These are phyloP conservation scores for Nitzschia palea DNA, from an alignment of 108 stramenopile genomes.

Conservation along the genomic window DNA sequence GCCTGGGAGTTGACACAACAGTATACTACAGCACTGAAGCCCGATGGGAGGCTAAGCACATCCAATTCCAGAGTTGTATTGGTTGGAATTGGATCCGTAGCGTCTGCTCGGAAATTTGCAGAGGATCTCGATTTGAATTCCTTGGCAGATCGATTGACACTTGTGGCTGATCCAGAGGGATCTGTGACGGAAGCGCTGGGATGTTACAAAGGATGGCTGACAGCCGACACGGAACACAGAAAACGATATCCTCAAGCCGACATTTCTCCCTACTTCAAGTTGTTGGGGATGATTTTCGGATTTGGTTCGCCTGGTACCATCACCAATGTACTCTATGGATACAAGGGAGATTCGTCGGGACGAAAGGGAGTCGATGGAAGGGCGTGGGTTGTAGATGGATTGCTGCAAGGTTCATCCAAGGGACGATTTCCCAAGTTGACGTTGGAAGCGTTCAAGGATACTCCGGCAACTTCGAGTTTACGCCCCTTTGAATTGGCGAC, in stretches of 20 bases:
- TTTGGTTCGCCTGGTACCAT: constrained; percentile 20
- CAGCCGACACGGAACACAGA: background rate
- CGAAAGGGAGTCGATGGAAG: constrained; percentile 6
- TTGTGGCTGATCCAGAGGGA: constrained; percentile 5
- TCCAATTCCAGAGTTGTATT: background rate
- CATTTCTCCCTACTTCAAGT: background rate
- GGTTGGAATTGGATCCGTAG: constrained; percentile 18
- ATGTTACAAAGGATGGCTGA: constrained; percentile 13
- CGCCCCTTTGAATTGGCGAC: constrained; percentile 15
- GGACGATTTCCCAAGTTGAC: constrained; percentile 14
- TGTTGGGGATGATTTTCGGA: constrained; percentile 13
- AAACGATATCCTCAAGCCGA: constrained; percentile 3
- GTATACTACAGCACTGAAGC: background rate
- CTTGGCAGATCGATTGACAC: background rate
- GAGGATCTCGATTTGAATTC: constrained; percentile 1
- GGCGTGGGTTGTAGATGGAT: constrained; percentile 3
- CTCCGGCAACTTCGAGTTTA: background rate
- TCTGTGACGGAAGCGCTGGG: background rate
- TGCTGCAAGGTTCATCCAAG: background rate
- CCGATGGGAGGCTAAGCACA: background rate
- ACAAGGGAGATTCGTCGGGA: background rate
- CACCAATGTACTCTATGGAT: constrained; percentile 4
- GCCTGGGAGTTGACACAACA: constrained; percentile 22
- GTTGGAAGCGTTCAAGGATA: background rate
- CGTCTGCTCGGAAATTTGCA: background rate